A percentile compares a stretch with the other conserved stretches of the same genome.
Conservation (phyloP, 2,329 filamentous ascomycete species). For the Hymenoscyphus fraxineus region DNA sequence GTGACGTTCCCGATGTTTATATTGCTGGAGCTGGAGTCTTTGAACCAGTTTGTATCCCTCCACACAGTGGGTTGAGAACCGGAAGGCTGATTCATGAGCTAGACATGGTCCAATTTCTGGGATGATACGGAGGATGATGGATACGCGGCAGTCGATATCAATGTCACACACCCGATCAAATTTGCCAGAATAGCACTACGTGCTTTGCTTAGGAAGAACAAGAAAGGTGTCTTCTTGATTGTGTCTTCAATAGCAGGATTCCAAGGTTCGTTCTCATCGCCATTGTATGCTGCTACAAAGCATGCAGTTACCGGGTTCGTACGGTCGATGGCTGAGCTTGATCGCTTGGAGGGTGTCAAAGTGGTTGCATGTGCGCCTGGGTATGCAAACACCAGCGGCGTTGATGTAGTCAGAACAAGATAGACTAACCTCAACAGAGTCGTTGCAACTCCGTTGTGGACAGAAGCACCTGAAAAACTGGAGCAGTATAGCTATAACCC, state of each 20-base stretch:
- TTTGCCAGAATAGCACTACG: conserved; percentile 39
- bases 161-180: conserved; percentile 39
- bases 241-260: conserved; percentile 36
- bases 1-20: conserved; percentile 38
- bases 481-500: conserved; percentile 9
- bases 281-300: conserved; percentile 38
- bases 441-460: conserved; percentile 21
- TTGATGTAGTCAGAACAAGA: not conserved
- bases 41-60: conserved; percentile 31
- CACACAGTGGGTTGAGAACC: not conserved
- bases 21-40: conserved; percentile 39
- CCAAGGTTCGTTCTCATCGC: conserved; percentile 28
- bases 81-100: not conserved
- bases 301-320: conserved; percentile 40
- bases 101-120: conserved; percentile 36
- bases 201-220: conserved; percentile 31
- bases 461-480: conserved; percentile 15
- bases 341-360: conserved; percentile 35
- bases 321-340: conserved; percentile 35
- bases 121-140: conserved; percentile 35
- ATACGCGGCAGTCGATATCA: conserved; percentile 36
- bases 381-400: conserved; percentile 11
- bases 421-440: conserved; percentile 7
- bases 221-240: conserved; percentile 37
- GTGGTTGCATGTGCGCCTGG: conserved; percentile 36